Evolutionary conservation across 768 basidiomycete species (phyloP).

Genomic region (Suillus ampliporus): DNA sequence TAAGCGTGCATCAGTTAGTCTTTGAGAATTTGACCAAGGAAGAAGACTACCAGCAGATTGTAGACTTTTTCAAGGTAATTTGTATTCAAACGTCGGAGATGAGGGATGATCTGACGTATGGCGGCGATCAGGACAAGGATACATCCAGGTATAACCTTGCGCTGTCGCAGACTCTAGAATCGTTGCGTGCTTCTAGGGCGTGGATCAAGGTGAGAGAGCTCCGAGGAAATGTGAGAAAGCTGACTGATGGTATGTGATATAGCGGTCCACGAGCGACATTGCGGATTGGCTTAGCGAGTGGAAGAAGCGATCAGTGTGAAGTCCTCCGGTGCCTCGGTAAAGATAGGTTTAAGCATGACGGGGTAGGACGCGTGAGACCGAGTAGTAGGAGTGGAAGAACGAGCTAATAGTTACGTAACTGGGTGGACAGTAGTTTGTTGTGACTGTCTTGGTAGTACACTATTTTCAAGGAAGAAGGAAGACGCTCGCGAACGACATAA

Average conservation of each 20-base stretch:
- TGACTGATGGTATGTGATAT: constrained; percentile 4
- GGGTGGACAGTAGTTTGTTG: background rate
- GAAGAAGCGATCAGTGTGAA: constrained; percentile 15
- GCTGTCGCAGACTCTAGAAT: constrained; percentile 72
- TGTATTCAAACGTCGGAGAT: constrained; percentile 12
- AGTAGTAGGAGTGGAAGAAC: background rate
- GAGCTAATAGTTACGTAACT: constrained; percentile 10
- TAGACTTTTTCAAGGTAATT: constrained; percentile 76
- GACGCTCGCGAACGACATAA: constrained; percentile 1
- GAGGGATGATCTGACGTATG: constrained; percentile 14
- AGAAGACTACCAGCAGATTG: constrained; percentile 65
- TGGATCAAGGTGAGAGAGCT: constrained; percentile 60
- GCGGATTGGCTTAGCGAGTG: constrained; percentile 56
- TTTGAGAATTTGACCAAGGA: constrained; percentile 63
- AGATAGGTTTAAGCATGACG: background rate
- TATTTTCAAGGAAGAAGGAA: background rate
- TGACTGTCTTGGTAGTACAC: no score
- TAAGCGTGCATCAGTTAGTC: constrained; percentile 35
- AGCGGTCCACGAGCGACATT: constrained; percentile 68
- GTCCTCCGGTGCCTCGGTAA: background rate
- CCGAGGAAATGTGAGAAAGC: constrained; percentile 10
- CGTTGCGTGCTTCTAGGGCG: constrained; percentile 60
- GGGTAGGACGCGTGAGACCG: background rate
- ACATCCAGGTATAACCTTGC: constrained; percentile 69
- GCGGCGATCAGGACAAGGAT: constrained; percentile 58